Evolutionary conservation across 2,329 filamentous ascomycete species (phyloP), one percentile per base, ranked within the genome.

Genomic region (Colletotrichum sp.): DNA sequence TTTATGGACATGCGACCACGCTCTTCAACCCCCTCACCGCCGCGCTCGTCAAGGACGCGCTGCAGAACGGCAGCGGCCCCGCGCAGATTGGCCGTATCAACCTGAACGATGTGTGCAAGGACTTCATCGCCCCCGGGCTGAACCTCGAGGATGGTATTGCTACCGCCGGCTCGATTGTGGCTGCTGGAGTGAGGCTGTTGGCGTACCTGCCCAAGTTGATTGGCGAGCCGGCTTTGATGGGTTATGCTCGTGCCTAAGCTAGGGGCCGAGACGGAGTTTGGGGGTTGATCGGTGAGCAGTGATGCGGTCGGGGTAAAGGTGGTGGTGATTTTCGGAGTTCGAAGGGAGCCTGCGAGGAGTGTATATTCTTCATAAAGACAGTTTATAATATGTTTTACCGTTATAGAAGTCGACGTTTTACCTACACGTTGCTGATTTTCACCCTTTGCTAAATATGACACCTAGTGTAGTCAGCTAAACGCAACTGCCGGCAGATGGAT

Each of bases 1-100:
- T 89, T 62, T 90, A 89, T 79, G 86, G 85, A 0, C 89, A 91
- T 76, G 88, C 90, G 74, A 86, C 86, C 5, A 82, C 88, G 39
- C 81, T 91, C 56, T 89, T 80, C n/a, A 73, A 75, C 27, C 73
- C 73, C 16, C 25, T 75, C 32, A 64, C 73, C 3, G 64, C 69
- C 0, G 89, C 88, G 18, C 82, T 91, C 73, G 83, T 78, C 12
- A 82, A 90, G 77, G 83, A 83, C 8, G 77, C 58, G 3, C 70
- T 78, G 3, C 3, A 9, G 13, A 72, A 71, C 8, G 43, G 43
- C 15, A 28, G 39, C n/a, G 70, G 73, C 16, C 69, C 69, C 0
- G 73, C 73, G 6, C 43, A 48, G 32, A 8, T 75, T 7, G 5
- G 62, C 32, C 52, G 65, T 10, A 62, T 75, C 16, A 43, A 75